phyloP scores from a whole-genome alignment of 2,329 filamentous ascomycete genomes.

The Gnomoniopsis sp. region DNA sequence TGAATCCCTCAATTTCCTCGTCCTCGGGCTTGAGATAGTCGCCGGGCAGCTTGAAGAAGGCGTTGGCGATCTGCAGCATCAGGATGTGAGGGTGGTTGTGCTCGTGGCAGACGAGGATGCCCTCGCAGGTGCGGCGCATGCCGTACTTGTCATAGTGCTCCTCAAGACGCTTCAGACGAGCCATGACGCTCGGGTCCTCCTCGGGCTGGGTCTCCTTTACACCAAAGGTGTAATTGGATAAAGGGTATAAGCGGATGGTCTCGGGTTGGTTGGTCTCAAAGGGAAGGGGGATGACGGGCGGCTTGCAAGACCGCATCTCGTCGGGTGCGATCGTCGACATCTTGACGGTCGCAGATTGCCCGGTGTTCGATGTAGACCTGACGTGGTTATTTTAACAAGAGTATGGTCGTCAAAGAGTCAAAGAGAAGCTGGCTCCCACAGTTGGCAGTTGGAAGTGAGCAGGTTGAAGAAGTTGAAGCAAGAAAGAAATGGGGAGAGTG shows the following conservation, averaged over 20 bases:
- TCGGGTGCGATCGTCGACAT: constrained; percentile 86
- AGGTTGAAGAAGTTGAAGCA: no score
- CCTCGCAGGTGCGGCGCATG: constrained; percentile 96
- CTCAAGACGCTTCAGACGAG: constrained; percentile 88
- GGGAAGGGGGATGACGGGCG: constrained; percentile 73
- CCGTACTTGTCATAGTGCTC: constrained; percentile 90
- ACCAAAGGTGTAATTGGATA: constrained; percentile 98
- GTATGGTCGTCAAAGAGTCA: no score
- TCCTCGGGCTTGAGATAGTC: constrained; percentile 90
- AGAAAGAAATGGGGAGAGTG: no score
- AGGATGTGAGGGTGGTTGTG: constrained; percentile 98
- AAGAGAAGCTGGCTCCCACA: no score
- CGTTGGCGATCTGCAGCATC: constrained; percentile 99
- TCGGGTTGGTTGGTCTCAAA: constrained; percentile 89
- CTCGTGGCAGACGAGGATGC: constrained; percentile 95
- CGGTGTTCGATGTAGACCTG: neutral
- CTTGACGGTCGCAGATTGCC: constrained; percentile 16
- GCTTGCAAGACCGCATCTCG: constrained; percentile 72
- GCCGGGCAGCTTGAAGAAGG: constrained; percentile 97
- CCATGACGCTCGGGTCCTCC: constrained; percentile 92
- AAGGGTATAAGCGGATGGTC: constrained; percentile 86
- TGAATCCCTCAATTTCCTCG: constrained; percentile 94
- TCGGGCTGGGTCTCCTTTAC: constrained; percentile 98
- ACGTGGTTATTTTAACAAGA: no score
- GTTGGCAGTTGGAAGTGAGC: no score